Base-by-base conservation (phyloP, 75 land plant species). In the Cupressus sempervirens region DNA sequence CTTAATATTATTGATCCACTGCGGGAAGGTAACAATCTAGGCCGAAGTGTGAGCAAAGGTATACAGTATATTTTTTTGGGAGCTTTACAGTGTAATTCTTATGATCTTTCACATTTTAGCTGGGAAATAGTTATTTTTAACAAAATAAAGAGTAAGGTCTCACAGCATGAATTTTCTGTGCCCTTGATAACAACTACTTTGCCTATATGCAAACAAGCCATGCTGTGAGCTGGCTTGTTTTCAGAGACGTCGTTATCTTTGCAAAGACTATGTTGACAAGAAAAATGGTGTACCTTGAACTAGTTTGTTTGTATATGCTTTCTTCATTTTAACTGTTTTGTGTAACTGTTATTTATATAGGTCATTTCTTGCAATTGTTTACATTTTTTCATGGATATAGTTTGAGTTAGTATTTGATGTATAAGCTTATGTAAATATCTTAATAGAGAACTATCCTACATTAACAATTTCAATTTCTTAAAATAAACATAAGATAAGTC, bases 1-100 rank as follows among this genome's bases (percentile, higher is more conserved):
- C 86, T 97, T 18, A 97, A 97, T 76, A 93, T 97, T 75, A 87
- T 97, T 82, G 99, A 97, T 92, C 99, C 99, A 52, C 86, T 97
- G 82, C 92, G 90, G 82, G 90, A 90, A 74, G 92, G 86, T 58
- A 97, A 97, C 75, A 97, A 97, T 83, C 94, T 97, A 85, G 99
- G 99, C 8, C 94, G 99, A 56, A 97, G 99, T 91, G 95, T 97
- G 32, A 96, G 93, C 86, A 89, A 91, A 93, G 95, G 99, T 96
- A 82, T 72, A 32, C 35, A 29, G 74, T 30, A 36, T n/a, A 2
- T 23, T 72, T 72, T 70, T 13, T 72, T 72, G 74, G 30, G 14
- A 29, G 74, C 13, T 12, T 72, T 72, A 3, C 12, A 11, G 32
- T 72, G 3, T 12, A 32, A 32, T 12, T 72, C 35, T 72, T 12